Evolutionary conservation across 2,329 filamentous ascomycete species (phyloP).

Genomic region (Calonectria leucothoes): DNA sequence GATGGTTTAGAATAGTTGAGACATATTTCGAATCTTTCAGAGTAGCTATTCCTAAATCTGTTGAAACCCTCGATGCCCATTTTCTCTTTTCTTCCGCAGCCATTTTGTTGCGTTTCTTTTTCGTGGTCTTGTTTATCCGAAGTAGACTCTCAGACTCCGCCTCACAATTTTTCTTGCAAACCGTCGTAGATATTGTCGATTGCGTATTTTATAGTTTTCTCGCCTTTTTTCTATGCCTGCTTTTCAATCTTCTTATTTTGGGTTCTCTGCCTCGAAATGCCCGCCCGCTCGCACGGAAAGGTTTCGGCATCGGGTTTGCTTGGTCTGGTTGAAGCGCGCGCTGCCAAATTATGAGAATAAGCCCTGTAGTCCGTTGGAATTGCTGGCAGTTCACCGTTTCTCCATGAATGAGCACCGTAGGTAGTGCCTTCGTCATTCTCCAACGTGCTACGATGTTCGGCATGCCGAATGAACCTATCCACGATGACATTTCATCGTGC

Average conservation of each 20-base stretch:
- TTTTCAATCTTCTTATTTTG: neutral
- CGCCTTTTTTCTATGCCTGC: neutral
- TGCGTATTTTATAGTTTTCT: neutral
- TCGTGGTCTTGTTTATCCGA: neutral
- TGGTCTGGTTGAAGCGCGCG: too few species aligned
- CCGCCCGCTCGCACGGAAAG: neutral
- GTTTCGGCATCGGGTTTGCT: neutral
- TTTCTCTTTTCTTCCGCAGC: neutral
- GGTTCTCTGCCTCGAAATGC: rapidly evolving
- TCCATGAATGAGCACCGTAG: neutral
- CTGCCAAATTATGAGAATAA: too few species aligned
- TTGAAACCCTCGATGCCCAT: too few species aligned
- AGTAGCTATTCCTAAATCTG: too few species aligned
- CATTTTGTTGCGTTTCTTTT: neutral
- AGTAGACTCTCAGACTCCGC: neutral
- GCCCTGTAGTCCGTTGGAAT: too few species aligned
- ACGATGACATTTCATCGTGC: neutral
- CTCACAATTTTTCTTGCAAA: neutral
- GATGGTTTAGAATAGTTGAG: slow-evolving; percentile 5
- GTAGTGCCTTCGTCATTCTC: neutral
- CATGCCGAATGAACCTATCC: neutral
- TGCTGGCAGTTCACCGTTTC: neutral
- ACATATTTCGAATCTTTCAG: too few species aligned
- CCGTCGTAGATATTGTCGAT: neutral
- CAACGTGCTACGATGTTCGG: neutral